Conservation (phyloP, 352 stramenopile genomes). For the Albugo candida region DNA sequence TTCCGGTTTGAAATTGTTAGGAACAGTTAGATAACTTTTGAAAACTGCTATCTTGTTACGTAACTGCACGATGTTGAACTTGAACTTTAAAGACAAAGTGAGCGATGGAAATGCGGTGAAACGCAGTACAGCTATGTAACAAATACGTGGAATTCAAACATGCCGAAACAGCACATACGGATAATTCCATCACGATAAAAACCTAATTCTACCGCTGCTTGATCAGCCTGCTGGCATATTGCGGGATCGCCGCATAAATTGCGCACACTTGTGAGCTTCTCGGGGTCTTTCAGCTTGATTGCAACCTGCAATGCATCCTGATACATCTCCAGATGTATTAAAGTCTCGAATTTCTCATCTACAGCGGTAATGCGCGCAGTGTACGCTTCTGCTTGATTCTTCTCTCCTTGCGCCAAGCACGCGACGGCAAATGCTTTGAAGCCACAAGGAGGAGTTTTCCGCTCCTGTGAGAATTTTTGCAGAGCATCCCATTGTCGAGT, state of each 20-base stretch:
- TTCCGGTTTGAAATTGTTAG: too few species aligned
- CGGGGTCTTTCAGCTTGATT: conserved; percentile 69
- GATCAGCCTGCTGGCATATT: conserved; percentile 60
- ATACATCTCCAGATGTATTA: conserved; percentile 74
- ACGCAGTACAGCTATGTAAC: too few species aligned
- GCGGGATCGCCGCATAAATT: conserved; percentile 54
- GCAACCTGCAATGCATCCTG: conserved; percentile 55
- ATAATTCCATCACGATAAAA: conserved; percentile 16
- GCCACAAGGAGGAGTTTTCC: conserved; percentile 65
- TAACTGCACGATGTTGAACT: too few species aligned
- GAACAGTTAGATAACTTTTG: too few species aligned
- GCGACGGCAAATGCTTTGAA: conserved; percentile 74
- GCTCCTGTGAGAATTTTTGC: conserved; percentile 72
- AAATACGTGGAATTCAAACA: too few species aligned
- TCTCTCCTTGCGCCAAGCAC: conserved; percentile 55
- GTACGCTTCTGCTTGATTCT: conserved; percentile 65
- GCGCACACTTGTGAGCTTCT: conserved; percentile 71
- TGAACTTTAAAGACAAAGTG: too few species aligned
- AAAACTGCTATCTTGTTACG: too few species aligned
- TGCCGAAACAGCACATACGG: too few species aligned
- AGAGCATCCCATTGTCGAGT: conserved; percentile 75
- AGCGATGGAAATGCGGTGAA: too few species aligned
- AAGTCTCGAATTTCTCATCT: conserved; percentile 77
- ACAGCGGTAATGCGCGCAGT: conserved; percentile 57
- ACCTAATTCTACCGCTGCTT: conserved; percentile 56